A percentile compares a stretch with the other conserved stretches of the same genome.
These are phyloP conservation scores for Torulaspora indica DNA, from an alignment of 805 yeast genomes.

Conservation along the genomic window DNA sequence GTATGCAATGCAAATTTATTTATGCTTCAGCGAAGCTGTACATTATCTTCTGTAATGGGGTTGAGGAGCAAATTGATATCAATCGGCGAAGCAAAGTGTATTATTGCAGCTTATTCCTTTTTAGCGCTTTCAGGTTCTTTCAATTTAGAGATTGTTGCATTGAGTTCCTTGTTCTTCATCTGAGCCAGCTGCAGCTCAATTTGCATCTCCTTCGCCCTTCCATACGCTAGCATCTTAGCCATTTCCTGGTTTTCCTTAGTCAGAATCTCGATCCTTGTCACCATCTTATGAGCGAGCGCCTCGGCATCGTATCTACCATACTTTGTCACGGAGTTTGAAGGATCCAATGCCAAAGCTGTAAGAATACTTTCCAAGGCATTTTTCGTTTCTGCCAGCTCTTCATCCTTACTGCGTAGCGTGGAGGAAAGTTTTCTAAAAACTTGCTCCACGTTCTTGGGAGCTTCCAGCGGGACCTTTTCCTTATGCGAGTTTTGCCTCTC, in stretches of 20 bases:
- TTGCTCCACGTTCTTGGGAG: conserved; percentile 44
- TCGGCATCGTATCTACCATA: conserved; percentile 67
- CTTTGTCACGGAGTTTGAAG: conserved; percentile 43
- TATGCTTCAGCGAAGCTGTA: not conserved
- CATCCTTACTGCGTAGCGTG: conserved; percentile 43
- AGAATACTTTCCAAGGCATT: conserved; percentile 56
- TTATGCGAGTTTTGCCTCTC: conserved; percentile 18
- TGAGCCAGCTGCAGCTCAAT: conserved; percentile 62
- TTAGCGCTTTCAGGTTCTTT: not conserved
- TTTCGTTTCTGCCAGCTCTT: conserved; percentile 59
- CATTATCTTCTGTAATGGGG: not conserved
- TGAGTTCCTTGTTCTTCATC: conserved; percentile 46
- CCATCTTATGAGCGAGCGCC: conserved; percentile 68
- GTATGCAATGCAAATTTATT: not conserved
- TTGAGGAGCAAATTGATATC: not conserved
- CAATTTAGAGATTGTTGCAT: conserved; percentile 21
- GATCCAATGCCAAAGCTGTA: conserved; percentile 51
- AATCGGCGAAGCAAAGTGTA: not conserved
- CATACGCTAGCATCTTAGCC: conserved; percentile 65
- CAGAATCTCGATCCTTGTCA: conserved; percentile 55
- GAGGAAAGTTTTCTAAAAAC: conserved; percentile 47
- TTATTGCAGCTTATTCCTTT: too few species aligned
- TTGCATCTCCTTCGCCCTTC: conserved; percentile 67
- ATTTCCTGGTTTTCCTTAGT: conserved; percentile 67
- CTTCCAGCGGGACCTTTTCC: conserved; percentile 20